phyloP scores from a whole-genome alignment of 2,329 filamentous ascomycete species.

The Pseudogymnoascus sp. region DNA sequence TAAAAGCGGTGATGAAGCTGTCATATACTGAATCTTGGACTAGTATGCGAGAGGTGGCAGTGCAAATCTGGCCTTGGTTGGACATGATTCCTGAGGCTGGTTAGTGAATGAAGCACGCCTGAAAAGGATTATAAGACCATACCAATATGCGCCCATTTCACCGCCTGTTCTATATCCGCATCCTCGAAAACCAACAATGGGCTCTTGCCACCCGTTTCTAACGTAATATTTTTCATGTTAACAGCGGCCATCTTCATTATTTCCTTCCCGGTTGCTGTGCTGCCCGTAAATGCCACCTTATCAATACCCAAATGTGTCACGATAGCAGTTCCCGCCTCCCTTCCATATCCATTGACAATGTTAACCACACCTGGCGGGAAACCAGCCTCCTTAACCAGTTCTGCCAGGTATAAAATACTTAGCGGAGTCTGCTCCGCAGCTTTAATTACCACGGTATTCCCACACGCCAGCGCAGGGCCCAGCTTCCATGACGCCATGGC shows the following conservation, averaged over 20 bases:
- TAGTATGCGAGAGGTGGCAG: constrained; percentile 58
- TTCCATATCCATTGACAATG: constrained; percentile 58
- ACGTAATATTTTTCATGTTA: constrained; percentile 57
- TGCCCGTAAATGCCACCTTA: constrained; percentile 60
- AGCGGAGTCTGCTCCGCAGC: constrained; percentile 55
- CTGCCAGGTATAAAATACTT: constrained; percentile 43
- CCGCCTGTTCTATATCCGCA: constrained; percentile 52
- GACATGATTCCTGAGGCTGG: constrained; percentile 27
- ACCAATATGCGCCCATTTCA: constrained; percentile 50
- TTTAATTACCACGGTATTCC: constrained; percentile 53
- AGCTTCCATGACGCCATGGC: constrained; percentile 62
- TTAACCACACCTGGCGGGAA: constrained; percentile 59
- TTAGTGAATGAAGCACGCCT: neutral
- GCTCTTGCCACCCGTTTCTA: constrained; percentile 54
- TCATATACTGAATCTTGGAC: constrained; percentile 64
- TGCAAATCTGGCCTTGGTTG: constrained; percentile 38
- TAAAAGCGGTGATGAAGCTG: constrained; percentile 58
- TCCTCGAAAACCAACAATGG: constrained; percentile 56
- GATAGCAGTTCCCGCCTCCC: constrained; percentile 55
- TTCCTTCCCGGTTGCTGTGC: constrained; percentile 50
- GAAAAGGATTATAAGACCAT: neutral
- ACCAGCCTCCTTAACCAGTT: constrained; percentile 51
- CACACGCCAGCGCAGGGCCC: constrained; percentile 49
- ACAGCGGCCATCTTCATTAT: constrained; percentile 56
- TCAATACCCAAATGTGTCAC: constrained; percentile 55